Base-by-base conservation (phyloP, 2,329 filamentous ascomycete species). In the Emergomyces pasteurianus region DNA sequence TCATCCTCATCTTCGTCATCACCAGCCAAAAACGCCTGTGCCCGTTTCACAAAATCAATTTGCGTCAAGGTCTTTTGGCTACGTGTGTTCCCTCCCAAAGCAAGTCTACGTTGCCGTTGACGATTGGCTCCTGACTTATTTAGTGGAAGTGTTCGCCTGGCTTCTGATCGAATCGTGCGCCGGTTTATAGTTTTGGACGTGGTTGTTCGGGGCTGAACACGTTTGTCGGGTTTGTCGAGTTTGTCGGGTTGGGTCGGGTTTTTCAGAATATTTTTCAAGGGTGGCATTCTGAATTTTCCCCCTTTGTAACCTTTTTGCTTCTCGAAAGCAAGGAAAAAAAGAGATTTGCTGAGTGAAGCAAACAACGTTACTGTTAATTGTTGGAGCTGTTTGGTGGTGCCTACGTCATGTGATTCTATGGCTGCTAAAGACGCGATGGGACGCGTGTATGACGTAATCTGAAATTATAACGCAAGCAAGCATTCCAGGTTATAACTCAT, bases 1-100 rank as follows among this genome's bases (percentile, higher is more conserved):
- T 47, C 43, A 58, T 70, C 66, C 6, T 69, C 63, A 52, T 71
- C 43, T 10, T 64, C 59, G 40, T 66, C 63, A 9, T 70, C 66
- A 23, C 73, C 67, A 61, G 73, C 73, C 46, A 72, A 66, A n/a
- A 73, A 66, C 36, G 69, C 62, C 31, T 62, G 62, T 63, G 58
- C 57, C 65, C 50, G 68, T 2, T 69, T 69, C 53, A 75, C 72
- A 58, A 72, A 76, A 43, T 73, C 73, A 56, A 77, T 74, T 61
- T 77, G 75, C 0, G 75, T 77, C 18, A 77, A 68, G 0, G 75
- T 77, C 1, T 72, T 70, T 54, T 77, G 75, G 16, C 68, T 70
- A 8, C 58, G 64, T 18, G 66, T 58, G 36, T 64, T 63, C 38
- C 65, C 61, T 21, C 61, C 63, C 18, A 65, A 54, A 3, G 63